Evolutionary conservation across 2,329 filamentous ascomycete species (phyloP).

Genomic region (Fusarium sp.): DNA sequence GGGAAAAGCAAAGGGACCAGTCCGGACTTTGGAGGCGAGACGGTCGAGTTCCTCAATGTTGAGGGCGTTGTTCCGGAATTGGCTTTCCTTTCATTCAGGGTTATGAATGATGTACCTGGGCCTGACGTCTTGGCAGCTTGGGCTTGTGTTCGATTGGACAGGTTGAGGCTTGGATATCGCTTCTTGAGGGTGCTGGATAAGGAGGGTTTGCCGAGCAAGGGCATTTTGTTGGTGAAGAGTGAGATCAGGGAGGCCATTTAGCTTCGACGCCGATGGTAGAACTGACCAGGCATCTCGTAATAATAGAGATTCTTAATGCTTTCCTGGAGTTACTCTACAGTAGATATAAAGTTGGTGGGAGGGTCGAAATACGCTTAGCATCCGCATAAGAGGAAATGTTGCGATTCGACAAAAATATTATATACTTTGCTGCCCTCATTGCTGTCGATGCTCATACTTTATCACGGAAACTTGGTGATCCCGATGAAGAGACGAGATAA

Average conservation of each 20-base stretch:
- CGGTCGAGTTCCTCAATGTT: conserved; percentile 2
- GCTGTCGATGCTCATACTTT: neutral
- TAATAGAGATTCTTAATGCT: rapidly evolving
- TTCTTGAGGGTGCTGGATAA: neutral
- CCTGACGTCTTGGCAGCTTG: conserved; percentile 3
- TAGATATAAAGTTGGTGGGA: too few relatives aligned
- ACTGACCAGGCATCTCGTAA: rapidly evolving
- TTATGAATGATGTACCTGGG: conserved; percentile 12
- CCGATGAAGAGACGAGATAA: neutral
- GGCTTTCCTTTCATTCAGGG: neutral
- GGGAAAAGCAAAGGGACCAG: neutral
- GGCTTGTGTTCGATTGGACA: conserved; percentile 4
- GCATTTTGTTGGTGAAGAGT: neutral
- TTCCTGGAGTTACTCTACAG: rapidly evolving
- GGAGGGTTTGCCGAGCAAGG: conserved; percentile 5
- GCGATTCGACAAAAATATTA: rapidly evolving
- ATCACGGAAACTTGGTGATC: neutral
- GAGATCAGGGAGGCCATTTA: neutral
- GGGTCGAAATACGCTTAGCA: neutral
- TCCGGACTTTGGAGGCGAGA: neutral
- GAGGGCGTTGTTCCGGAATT: neutral
- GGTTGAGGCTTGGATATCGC: conserved; percentile 8
- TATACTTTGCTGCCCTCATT: neutral
- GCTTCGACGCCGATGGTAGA: rapidly evolving
- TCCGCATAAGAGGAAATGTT: neutral